Evolutionary conservation across 2,329 filamentous ascomycete genomes (phyloP).

Genomic region (Aspergillus udagawae): DNA sequence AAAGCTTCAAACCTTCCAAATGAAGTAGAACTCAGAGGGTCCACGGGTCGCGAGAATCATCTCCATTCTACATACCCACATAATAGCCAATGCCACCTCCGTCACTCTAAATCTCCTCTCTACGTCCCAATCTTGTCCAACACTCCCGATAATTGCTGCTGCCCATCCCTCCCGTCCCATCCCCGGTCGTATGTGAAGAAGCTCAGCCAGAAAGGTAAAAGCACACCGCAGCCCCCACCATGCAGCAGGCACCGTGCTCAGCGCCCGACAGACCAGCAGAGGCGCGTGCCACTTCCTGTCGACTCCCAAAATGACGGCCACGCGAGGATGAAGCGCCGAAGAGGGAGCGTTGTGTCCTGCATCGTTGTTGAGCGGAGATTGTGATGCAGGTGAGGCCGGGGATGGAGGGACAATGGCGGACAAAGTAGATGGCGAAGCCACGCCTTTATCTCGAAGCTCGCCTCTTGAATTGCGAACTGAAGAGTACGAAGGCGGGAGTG

Average conservation of each 20-base stretch:
- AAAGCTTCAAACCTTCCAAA: background rate
- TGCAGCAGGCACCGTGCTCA: slow-evolving; percentile 66
- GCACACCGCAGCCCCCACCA: slow-evolving; percentile 69
- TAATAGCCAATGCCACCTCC: slow-evolving; percentile 66
- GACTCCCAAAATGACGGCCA: slow-evolving; percentile 73
- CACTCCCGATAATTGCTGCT: slow-evolving; percentile 35
- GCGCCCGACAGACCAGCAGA: slow-evolving; percentile 66
- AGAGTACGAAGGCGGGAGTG: slow-evolving; percentile 8
- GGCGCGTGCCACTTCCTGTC: slow-evolving; percentile 69
- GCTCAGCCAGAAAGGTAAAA: slow-evolving; percentile 63
- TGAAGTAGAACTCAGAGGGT: background rate
- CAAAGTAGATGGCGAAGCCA: slow-evolving; percentile 25
- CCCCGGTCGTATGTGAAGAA: slow-evolving; percentile 49
- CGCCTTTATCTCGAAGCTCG: slow-evolving; percentile 24
- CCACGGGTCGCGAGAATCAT: slow-evolving; percentile 15
- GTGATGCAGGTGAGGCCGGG: slow-evolving; percentile 25
- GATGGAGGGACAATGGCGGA: slow-evolving; percentile 26
- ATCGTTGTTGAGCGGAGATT: slow-evolving; percentile 27
- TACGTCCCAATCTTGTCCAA: slow-evolving; percentile 41
- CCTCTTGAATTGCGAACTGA: slow-evolving; percentile 8
- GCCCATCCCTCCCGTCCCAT: slow-evolving; percentile 41
- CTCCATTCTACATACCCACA: slow-evolving; percentile 59
- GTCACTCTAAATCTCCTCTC: slow-evolving; percentile 55
- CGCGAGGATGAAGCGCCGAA: slow-evolving; percentile 63
- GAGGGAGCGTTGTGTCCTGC: slow-evolving; percentile 21